Evolutionary conservation across 805 yeast species (phyloP).

Genomic region (Pichia heedii): DNA sequence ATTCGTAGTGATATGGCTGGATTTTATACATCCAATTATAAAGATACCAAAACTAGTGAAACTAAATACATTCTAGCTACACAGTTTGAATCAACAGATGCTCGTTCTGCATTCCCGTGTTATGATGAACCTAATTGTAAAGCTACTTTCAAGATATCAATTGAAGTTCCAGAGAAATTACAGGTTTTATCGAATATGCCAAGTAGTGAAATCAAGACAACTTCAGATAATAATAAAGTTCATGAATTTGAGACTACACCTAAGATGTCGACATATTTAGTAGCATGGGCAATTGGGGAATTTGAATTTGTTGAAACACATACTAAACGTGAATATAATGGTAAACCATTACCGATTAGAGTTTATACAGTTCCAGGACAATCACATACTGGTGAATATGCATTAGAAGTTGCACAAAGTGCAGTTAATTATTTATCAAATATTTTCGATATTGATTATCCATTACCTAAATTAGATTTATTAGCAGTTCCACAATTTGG

Average conservation of each 20-base stretch:
- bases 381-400: constrained; percentile 37
- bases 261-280: constrained; percentile 45
- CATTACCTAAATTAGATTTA: constrained; percentile 76
- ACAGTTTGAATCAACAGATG: constrained; percentile 53
- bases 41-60: constrained; percentile 26
- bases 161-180: constrained; percentile 27
- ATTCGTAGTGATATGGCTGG: constrained; percentile 51
- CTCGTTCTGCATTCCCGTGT: constrained; percentile 51
- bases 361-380: constrained; percentile 46
- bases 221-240: constrained; percentile 10
- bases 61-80: constrained; percentile 38
- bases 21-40: constrained; percentile 40
- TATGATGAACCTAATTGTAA: constrained; percentile 48
- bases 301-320: constrained; percentile 43
- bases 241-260: constrained; percentile 41
- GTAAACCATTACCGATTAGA: constrained; percentile 38
- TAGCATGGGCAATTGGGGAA: constrained; percentile 53
- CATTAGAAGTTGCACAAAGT: constrained; percentile 38
- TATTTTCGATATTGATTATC: constrained; percentile 48
- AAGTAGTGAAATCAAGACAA: constrained; percentile 5
- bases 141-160: constrained; percentile 44
- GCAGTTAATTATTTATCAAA: constrained; percentile 41
- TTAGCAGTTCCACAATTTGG: constrained; percentile 72
- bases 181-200: constrained; percentile 44
- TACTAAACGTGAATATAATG: constrained; percentile 32